Base-by-base conservation (phyloP, 306 rosid genomes). In the Vigna trinervia region DNA sequence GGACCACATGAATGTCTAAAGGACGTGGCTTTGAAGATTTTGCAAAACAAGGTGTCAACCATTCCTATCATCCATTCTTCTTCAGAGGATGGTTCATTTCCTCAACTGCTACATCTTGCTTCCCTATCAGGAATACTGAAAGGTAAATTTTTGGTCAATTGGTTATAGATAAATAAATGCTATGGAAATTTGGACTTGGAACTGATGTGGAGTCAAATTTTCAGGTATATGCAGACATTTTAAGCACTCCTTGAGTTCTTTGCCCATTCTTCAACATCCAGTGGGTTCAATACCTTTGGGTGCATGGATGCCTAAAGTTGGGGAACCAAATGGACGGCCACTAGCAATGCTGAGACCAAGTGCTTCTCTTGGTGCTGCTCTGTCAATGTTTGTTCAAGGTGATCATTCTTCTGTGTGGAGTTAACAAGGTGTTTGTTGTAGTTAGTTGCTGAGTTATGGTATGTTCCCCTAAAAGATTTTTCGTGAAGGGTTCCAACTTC, bases 171-270 rank as follows among this genome's bases (percentile, higher is more conserved):
- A 81, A 61, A 74, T 73, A 81, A 61, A 77, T 73, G 69, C 43
- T 68, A 52, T 84, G 61, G 73, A 75, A 81, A 75, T 71, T 30
- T 81, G 64, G 62, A 75, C 69, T 71, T 81, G 69, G 66, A 75
- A 84, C 88, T 90, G 47, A 92, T 76, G 36, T 76, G 85, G 58
- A 72, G 71, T 23, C 59, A 69, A 64, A 69, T 86, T 86, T 86
- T 81, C 94, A 93, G 97, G 93, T 84, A 86, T 93, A 72, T 90
- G 94, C 86, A 86, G 96, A 88, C 81, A 90, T 72, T 93, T 90
- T 80, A 86, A 88, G 82, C 86, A 90, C 80, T 87, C 90, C 50
- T 81, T 87, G 36, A 72, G 89, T 80, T 89, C 92, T 74, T 82
- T 93, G 85, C 97, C 97, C 70, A 88, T 93, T 80, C 96, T 93